These are phyloP conservation scores for Pugionium dolabratum DNA, from an alignment of 345 rosid species.

Conservation along the genomic window DNA sequence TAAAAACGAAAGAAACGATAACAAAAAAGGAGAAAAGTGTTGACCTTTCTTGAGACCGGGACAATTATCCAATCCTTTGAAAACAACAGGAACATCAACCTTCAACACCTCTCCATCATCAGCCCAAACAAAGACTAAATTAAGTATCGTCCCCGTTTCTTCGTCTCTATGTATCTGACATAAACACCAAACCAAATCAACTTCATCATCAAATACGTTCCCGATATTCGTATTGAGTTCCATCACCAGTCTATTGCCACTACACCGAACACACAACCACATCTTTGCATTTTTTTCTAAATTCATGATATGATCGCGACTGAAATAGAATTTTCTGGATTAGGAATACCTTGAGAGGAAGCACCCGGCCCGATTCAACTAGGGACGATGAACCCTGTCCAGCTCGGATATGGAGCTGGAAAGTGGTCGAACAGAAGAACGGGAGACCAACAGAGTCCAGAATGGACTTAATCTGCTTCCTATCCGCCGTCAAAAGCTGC, in stretches of 20 bases:
- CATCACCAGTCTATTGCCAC: no score
- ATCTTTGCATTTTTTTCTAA: no score
- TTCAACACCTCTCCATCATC: conserved; percentile 68
- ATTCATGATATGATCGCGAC: no score
- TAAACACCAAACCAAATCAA: no score
- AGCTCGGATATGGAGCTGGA: conserved; percentile 77
- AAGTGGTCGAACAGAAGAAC: conserved; percentile 78
- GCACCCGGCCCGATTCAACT: conserved; percentile 76
- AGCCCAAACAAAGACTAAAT: conserved; percentile 92
- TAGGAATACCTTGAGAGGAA: conserved; percentile 72
- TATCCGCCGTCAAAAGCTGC: conserved; percentile 65
- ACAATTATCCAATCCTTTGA: conserved; percentile 73
- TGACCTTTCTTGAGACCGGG: conserved; percentile 84
- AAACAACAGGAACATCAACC: conserved; percentile 84
- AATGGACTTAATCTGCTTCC: conserved; percentile 68
- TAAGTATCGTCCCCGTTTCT: conserved; percentile 74
- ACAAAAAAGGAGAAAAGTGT: neutral
- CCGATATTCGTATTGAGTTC: no score
- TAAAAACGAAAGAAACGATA: neutral
- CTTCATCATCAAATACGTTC: no score
- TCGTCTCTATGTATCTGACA: conserved; percentile 74
- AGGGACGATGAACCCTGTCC: conserved; percentile 66
- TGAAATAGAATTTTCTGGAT: no score
- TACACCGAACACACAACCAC: no score
- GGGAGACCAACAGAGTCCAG: conserved; percentile 61